phyloP scores from a whole-genome alignment of 768 basidiomycete genomes.

The Clitopilus passeckerianus region DNA sequence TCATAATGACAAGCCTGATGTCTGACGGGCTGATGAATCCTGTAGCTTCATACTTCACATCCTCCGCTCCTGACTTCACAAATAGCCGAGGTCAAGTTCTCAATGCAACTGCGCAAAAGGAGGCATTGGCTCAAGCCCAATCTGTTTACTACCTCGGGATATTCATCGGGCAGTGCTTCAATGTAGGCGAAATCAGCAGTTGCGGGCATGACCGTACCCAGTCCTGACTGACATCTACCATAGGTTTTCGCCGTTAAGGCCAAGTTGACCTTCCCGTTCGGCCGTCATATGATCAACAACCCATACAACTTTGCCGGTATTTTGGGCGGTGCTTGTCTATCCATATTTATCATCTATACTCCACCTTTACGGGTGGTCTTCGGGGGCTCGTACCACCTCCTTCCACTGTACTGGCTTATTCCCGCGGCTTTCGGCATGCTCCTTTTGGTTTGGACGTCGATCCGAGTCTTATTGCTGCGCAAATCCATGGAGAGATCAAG shows the following conservation, averaged over 20 bases:
- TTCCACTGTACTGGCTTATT: constrained; percentile 67
- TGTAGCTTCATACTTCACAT: constrained; percentile 38
- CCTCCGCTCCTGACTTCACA: constrained; percentile 47
- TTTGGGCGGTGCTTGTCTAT: constrained; percentile 53
- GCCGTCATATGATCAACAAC: constrained; percentile 49
- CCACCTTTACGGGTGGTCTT: constrained; percentile 68
- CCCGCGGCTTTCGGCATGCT: constrained; percentile 54
- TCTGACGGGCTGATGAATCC: background rate
- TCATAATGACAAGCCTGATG: background rate
- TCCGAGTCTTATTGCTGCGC: constrained; percentile 53
- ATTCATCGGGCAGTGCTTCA: constrained; percentile 68
- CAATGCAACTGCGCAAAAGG: constrained; percentile 42
- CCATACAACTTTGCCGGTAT: constrained; percentile 64
- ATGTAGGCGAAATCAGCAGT: constrained; percentile 28
- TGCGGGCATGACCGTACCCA: background rate
- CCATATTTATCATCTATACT: constrained; percentile 66
- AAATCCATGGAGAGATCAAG: constrained; percentile 49
- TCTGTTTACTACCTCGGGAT: constrained; percentile 64
- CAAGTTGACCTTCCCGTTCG: constrained; percentile 60
- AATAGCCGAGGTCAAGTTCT: constrained; percentile 47
- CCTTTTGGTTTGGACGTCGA: constrained; percentile 50
- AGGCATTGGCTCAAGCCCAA: constrained; percentile 57
- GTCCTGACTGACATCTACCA: background rate
- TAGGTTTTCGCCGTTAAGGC: constrained; percentile 68
- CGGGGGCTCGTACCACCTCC: constrained; percentile 51